Evolutionary conservation across 495 filamentous ascomycete genomes (phyloP).

Genomic region (Talaromyces thailandensis): DNA sequence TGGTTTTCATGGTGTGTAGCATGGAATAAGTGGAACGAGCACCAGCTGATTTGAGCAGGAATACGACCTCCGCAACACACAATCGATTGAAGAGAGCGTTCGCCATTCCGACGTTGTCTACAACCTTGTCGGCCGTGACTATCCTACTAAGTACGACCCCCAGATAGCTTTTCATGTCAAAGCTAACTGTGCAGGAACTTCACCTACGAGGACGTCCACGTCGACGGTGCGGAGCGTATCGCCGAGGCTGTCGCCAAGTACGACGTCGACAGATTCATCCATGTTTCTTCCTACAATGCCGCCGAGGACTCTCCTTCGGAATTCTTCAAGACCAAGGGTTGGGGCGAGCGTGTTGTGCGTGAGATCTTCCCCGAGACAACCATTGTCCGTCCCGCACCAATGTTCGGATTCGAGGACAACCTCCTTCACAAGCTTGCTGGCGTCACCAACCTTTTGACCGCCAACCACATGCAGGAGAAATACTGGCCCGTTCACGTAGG

Average conservation of each 20-base stretch:
- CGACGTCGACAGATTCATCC: conserved; percentile 93
- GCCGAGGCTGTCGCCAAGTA: conserved; percentile 96
- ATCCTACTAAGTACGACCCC: conserved; percentile 80
- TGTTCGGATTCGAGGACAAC: conserved; percentile 92
- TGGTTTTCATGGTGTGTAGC: conserved; percentile 68
- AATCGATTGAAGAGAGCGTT: conserved; percentile 92
- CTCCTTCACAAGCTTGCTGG: conserved; percentile 80
- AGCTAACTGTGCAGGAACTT: conserved; percentile 64
- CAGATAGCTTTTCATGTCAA: not conserved
- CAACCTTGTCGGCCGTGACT: conserved; percentile 88
- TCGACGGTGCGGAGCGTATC: conserved; percentile 92
- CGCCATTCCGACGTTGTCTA: conserved; percentile 95
- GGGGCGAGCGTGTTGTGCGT: conserved; percentile 74
- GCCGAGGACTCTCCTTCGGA: conserved; percentile 70
- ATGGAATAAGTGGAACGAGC: conserved; percentile 6
- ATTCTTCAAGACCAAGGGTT: conserved; percentile 83
- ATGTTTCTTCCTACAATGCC: conserved; percentile 93
- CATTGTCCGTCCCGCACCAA: conserved; percentile 87
- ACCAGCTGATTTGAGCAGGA: conserved; percentile 44
- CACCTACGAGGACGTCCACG: conserved; percentile 81
- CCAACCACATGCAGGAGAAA: conserved; percentile 87
- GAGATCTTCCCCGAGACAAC: conserved; percentile 96
- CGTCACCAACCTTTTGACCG: conserved; percentile 68
- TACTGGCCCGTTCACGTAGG: conserved; percentile 88
- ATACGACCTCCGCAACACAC: conserved; percentile 90